Conservation (phyloP, 768 basidiomycete species). For the Candolleomyces efflorescens region DNA sequence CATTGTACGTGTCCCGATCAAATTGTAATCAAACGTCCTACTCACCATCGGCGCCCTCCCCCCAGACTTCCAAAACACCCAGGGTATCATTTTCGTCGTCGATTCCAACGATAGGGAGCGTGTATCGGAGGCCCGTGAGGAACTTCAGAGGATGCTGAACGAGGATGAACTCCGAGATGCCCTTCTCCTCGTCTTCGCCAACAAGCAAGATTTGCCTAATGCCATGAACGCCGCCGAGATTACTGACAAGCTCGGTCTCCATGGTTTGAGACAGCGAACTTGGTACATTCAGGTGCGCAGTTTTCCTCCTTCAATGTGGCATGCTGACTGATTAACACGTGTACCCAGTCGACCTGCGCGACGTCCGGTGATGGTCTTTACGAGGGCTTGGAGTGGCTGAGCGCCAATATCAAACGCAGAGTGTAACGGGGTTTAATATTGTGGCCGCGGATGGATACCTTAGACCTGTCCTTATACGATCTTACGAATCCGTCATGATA, state of each 20-base stretch:
- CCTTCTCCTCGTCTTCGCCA: conserved; percentile 97
- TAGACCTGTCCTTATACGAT: conserved; percentile 48
- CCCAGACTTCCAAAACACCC: conserved; percentile 99
- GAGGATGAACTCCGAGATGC: conserved; percentile 99
- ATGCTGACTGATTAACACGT: conserved; percentile 9
- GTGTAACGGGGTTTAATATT: conserved; percentile 44
- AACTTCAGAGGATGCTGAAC: conserved; percentile 98
- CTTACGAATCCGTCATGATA: conserved; percentile 57
- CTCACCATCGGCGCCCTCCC: conserved; percentile 15
- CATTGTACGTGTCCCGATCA: conserved; percentile 71
- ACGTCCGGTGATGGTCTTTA: conserved; percentile 98
- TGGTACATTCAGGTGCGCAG: conserved; percentile 92
- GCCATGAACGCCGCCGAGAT: conserved; percentile 99
- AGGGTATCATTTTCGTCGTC: conserved; percentile 99
- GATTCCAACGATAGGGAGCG: conserved; percentile 99
- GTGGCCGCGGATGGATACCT: conserved; percentile 37
- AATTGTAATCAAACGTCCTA: conserved; percentile 10
- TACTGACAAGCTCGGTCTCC: conserved; percentile 98
- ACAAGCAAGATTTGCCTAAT: conserved; percentile 99
- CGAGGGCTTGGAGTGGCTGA: conserved; percentile 97
- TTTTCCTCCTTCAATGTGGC: conserved; percentile 3
- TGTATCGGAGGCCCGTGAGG: conserved; percentile 98
- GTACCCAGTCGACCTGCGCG: conserved; percentile 85
- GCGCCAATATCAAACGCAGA: conserved; percentile 84
- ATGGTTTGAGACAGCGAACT: conserved; percentile 92